A percentile compares a stretch with the other conserved stretches of the same genome.
Conservation (phyloP, 805 yeast genomes). For the Vanderwaltozyma tropicalis region DNA sequence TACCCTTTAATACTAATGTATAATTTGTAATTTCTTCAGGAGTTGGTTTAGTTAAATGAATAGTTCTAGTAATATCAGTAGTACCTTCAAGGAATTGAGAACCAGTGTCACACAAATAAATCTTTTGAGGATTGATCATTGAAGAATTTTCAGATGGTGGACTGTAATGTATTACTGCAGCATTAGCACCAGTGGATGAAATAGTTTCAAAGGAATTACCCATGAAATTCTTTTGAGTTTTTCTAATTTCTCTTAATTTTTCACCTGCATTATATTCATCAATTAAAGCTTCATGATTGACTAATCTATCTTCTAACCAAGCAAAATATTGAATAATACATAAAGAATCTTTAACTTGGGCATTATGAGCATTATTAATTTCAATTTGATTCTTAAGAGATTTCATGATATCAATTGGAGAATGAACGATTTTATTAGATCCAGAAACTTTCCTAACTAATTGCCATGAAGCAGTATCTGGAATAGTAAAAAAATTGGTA, state of each 20-base stretch:
- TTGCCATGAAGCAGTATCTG: conserved; percentile 60
- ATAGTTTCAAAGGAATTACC: conserved; percentile 71
- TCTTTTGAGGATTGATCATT: conserved; percentile 51
- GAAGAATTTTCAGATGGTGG: conserved; percentile 52
- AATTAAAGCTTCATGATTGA: conserved; percentile 32
- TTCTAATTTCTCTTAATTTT: conserved; percentile 46
- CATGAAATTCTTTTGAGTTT: conserved; percentile 43
- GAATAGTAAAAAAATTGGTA: conserved; percentile 40
- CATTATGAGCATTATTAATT: conserved; percentile 54
- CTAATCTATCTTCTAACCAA: conserved; percentile 65
- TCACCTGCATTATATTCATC: conserved; percentile 60
- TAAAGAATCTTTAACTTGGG: conserved; percentile 78
- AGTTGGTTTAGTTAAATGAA: conserved; percentile 52
- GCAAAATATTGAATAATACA: conserved; percentile 65
- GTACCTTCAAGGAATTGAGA: conserved; percentile 91
- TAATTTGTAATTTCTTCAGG: conserved; percentile 39
- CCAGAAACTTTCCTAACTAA: conserved; percentile 37
- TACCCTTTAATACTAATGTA: conserved; percentile 85
- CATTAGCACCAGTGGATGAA: conserved; percentile 65
- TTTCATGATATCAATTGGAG: conserved; percentile 61
- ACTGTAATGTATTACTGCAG: conserved; percentile 66
- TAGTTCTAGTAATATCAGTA: conserved; percentile 88
- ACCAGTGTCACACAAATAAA: conserved; percentile 81
- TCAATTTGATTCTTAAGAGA: conserved; percentile 68
- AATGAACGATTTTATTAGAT: conserved; percentile 32